phyloP scores from a whole-genome alignment of 1,284 basidiomycete species.

The Schizophyllum commune region DNA sequence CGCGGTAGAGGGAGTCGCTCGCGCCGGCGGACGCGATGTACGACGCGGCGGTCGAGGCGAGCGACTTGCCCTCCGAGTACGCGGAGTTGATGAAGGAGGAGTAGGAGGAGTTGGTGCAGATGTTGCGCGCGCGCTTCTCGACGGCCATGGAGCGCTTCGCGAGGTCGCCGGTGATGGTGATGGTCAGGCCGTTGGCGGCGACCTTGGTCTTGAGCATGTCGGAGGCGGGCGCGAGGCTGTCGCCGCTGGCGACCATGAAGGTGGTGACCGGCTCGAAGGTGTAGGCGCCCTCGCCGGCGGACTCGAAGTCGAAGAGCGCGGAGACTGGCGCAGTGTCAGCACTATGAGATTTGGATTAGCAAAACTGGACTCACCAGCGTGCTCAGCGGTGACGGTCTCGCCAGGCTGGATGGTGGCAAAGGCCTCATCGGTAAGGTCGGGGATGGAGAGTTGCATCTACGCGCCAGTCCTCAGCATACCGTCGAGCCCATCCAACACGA shows the following conservation, averaged over 20 bases:
- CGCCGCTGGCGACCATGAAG: slow-evolving; percentile 22
- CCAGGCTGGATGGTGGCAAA: slow-evolving; percentile 33
- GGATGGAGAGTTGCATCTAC: neutral
- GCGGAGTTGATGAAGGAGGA: slow-evolving; percentile 25
- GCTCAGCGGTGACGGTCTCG: slow-evolving; percentile 29
- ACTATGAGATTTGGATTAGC: no score
- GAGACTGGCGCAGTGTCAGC: slow-evolving; percentile 17
- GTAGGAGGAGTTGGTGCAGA: slow-evolving; percentile 22
- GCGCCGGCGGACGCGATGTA: slow-evolving; percentile 26
- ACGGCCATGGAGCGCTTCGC: slow-evolving; percentile 19
- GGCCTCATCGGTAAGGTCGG: slow-evolving; percentile 28
- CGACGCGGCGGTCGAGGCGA: slow-evolving; percentile 20
- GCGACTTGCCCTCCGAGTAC: slow-evolving; percentile 27
- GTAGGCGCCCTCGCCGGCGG: slow-evolving; percentile 25
- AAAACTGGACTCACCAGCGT: no score
- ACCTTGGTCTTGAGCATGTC: slow-evolving; percentile 17
- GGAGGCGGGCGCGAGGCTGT: slow-evolving; percentile 11
- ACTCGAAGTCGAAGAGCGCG: slow-evolving; percentile 27
- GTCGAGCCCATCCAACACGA: neutral
- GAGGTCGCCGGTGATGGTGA: slow-evolving; percentile 26
- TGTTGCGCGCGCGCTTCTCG: slow-evolving; percentile 25
- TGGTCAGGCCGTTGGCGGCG: slow-evolving; percentile 15
- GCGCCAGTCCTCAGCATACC: neutral
- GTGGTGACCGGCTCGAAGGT: slow-evolving; percentile 25
- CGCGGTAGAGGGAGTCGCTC: slow-evolving; percentile 22